phyloP scores from a whole-genome alignment of 805 yeast genomes.

The Wickerhamomyces chaumierensis region DNA sequence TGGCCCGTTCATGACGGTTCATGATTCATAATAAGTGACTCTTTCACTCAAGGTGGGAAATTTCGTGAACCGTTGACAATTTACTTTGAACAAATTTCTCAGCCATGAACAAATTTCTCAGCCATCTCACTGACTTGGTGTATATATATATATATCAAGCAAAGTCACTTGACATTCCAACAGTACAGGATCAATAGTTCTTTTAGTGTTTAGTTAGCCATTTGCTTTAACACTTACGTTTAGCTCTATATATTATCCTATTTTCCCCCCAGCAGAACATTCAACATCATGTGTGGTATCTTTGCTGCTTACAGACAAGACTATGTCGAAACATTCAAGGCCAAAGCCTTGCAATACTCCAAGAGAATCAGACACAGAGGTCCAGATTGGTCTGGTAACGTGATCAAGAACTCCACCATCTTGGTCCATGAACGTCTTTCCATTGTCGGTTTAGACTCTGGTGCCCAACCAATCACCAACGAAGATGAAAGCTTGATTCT shows the following conservation, averaged over 20 bases:
- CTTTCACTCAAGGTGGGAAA: no score
- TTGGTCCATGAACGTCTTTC: slow-evolving; percentile 94
- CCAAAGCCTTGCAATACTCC: slow-evolving; percentile 79
- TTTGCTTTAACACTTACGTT: no score
- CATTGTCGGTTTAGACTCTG: slow-evolving; percentile 93
- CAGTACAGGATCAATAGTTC: no score
- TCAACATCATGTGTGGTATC: slow-evolving; percentile 91
- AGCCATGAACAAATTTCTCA: no score
- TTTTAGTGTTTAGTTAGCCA: no score
- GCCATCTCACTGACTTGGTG: no score
- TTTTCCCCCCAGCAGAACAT: background rate
- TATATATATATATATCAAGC: no score
- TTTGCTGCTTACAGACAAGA: slow-evolving; percentile 84
- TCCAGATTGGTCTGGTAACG: slow-evolving; percentile 98
- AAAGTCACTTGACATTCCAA: no score
- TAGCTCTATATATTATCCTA: background rate
- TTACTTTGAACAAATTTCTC: no score
- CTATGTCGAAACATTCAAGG: slow-evolving; percentile 70
- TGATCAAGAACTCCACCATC: slow-evolving; percentile 66
- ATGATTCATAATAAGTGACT: no score
- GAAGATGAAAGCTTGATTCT: slow-evolving; percentile 62
- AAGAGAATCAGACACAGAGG: slow-evolving; percentile 97
- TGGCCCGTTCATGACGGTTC: no score
- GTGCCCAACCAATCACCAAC: slow-evolving; percentile 94
- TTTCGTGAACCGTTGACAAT: no score